These are phyloP conservation scores for Cercophora sp. DNA, from an alignment of 495 filamentous ascomycete species.

Conservation along the genomic window DNA sequence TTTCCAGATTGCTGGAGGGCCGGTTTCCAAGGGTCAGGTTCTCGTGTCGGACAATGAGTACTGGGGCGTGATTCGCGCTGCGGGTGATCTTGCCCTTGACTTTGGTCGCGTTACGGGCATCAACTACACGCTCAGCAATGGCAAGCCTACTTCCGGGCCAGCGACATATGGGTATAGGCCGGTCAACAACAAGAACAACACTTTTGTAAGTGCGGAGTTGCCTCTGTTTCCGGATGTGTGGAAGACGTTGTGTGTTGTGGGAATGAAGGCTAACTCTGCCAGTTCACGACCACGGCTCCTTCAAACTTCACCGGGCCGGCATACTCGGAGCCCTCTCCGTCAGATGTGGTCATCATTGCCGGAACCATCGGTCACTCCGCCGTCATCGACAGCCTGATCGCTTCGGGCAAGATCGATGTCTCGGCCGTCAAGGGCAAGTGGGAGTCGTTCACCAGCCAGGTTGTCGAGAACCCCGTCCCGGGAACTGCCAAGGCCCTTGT, in stretches of 20 bases:
- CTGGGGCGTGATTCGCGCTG: slow-evolving; percentile 65
- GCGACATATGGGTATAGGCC: slow-evolving; percentile 41
- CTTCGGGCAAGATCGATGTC: slow-evolving; percentile 52
- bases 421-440: slow-evolving; percentile 56
- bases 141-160: slow-evolving; percentile 34
- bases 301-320: slow-evolving; percentile 42
- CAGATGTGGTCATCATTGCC: slow-evolving; percentile 58
- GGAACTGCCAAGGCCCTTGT: slow-evolving; percentile 59
- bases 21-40: slow-evolving; percentile 44
- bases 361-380: slow-evolving; percentile 64
- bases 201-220: slow-evolving; percentile 44
- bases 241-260: too few species aligned
- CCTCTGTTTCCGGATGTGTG: too few species aligned
- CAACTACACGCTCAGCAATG: slow-evolving; percentile 53
- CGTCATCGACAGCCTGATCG: slow-evolving; percentile 55
- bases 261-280: background rate
- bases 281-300: slow-evolving; percentile 43
- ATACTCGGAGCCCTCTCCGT: slow-evolving; percentile 41
- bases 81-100: slow-evolving; percentile 62
- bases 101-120: slow-evolving; percentile 65
- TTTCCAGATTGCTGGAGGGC: slow-evolving; percentile 44
- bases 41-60: slow-evolving; percentile 55
- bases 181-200: slow-evolving; percentile 44
- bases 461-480: slow-evolving; percentile 56
- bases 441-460: slow-evolving; percentile 62